Evolutionary conservation across 371 early-diverging fungal genomes (phyloP), one percentile per base, ranked within the genome.

Genomic region (Mycotypha africana): DNA sequence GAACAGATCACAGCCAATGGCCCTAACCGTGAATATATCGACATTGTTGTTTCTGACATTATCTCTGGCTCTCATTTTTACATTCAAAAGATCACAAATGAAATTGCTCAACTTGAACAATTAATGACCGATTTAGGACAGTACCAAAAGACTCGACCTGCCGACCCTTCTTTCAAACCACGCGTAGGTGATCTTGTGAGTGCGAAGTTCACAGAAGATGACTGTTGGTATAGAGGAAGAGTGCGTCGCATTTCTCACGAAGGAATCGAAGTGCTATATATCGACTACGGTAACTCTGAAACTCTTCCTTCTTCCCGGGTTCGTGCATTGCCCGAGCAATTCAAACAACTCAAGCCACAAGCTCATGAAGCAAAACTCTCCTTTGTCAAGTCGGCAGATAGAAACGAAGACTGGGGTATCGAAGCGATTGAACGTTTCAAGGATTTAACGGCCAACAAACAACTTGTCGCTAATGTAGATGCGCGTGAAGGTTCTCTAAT

Each of bases 211-310:
- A 80, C 93, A 0, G 86, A 76, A 55, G 95, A 94, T 55, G 74
- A 89, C 44, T 70, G 81, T 47, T 95, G 95, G 95, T 91, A 89
- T 47, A 89, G 97, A 45, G 97, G 93, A 40, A 84, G 84, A 56
- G 79, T 97, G 16, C 67, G 78, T 34, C 81, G 79, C 36, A 70
- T 80, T 16, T 60, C 84, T 26, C 58, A 78, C 5, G 86, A 81
- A 48, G 63, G 70, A 63, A 85, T 77, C 38, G 79, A 86, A 26
- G 88, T 95, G 10, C 42, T 82, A 11, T 94, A 93, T 56, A 73
- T 94, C 34, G 97, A 97, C 69, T 95, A 87, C 65, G 97, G 97
- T 54, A 95, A 97, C 66, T 71, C 82, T 8, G 92, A 91, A 53
- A 60, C 67, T 0, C 45, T 90, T 11, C 64, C 82, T 0, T 45